A percentile compares a stretch with the other conserved stretches of the same genome.
Conservation (phyloP, 805 yeast species). For the Teunomyces kruisii region DNA sequence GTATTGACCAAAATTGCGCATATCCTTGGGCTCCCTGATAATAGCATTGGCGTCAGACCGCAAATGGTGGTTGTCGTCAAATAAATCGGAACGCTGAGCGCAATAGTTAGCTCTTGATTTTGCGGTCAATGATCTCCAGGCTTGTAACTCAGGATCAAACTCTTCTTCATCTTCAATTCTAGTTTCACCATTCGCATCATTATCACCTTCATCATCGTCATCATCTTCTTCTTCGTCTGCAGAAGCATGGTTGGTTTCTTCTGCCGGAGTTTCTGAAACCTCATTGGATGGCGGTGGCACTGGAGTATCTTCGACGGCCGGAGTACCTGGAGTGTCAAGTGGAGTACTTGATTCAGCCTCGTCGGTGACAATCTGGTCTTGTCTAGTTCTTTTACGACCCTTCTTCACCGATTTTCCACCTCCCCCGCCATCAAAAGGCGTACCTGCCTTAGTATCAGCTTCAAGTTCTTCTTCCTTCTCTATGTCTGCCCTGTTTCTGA, state of each 20-base stretch:
- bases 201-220: conserved; percentile 27
- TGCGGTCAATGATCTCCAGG: conserved; percentile 84
- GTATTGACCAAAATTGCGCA: conserved; percentile 60
- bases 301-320: conserved; percentile 10
- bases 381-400: conserved; percentile 41
- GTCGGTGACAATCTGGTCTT: conserved; percentile 29
- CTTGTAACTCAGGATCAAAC: conserved; percentile 71
- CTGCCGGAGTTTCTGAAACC: conserved; percentile 8
- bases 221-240: conserved; percentile 26
- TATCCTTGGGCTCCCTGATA: conserved; percentile 60
- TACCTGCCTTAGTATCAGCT: conserved; percentile 19
- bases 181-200: conserved; percentile 36
- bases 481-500: conserved; percentile 70
- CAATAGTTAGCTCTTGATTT: conserved; percentile 77
- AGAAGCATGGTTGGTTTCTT: conserved; percentile 20
- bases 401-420: conserved; percentile 41
- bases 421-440: conserved; percentile 18
- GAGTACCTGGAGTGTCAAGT: conserved; percentile 9
- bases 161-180: conserved; percentile 56
- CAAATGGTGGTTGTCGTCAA: conserved; percentile 54
- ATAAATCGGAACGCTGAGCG: conserved; percentile 62
- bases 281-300: conserved; percentile 12
- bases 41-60: conserved; percentile 71
- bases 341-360: conserved; percentile 24
- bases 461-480: conserved; percentile 58